phyloP scores from a whole-genome alignment of 495 filamentous ascomycete genomes.

The Collariella sp. region DNA sequence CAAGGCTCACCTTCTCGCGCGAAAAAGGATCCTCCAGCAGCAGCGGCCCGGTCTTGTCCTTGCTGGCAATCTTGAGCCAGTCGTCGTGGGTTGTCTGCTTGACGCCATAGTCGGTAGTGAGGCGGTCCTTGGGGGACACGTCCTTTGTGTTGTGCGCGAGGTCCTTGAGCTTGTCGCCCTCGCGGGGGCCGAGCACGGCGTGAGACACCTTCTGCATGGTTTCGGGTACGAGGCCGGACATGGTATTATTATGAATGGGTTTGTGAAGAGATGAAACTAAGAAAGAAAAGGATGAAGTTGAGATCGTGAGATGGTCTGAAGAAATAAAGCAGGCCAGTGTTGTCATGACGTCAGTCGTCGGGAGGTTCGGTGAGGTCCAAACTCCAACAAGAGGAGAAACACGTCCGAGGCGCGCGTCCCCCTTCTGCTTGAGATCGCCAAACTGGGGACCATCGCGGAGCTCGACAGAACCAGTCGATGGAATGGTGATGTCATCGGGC shows the following conservation, averaged over 20 bases:
- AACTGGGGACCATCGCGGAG: no score
- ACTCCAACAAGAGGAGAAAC: no score
- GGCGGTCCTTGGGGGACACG: constrained; percentile 23
- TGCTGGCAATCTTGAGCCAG: constrained; percentile 60
- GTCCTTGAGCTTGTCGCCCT: constrained; percentile 34
- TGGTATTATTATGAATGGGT: neutral
- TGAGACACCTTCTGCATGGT: constrained; percentile 24
- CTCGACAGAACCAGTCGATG: no score
- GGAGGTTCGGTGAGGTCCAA: no score
- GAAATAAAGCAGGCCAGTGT: no score
- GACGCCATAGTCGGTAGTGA: constrained; percentile 74
- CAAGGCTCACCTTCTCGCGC: constrained; percentile 58
- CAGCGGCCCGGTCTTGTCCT: constrained; percentile 55
- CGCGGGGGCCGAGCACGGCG: constrained; percentile 23
- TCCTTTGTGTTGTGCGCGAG: constrained; percentile 31
- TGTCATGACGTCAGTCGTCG: no score
- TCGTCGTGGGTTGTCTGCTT: constrained; percentile 67
- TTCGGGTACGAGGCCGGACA: constrained; percentile 17
- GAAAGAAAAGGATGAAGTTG: no score
- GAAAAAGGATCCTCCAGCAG: constrained; percentile 78
- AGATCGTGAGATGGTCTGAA: no score
- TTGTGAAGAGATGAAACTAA: no score
- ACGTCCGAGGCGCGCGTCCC: no score
- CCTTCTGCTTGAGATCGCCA: no score
- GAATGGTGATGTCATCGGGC: no score